Evolutionary conservation across 805 yeast genomes (phyloP), one percentile per base, ranked within the genome.

Genomic region (Pichia eremophila): DNA sequence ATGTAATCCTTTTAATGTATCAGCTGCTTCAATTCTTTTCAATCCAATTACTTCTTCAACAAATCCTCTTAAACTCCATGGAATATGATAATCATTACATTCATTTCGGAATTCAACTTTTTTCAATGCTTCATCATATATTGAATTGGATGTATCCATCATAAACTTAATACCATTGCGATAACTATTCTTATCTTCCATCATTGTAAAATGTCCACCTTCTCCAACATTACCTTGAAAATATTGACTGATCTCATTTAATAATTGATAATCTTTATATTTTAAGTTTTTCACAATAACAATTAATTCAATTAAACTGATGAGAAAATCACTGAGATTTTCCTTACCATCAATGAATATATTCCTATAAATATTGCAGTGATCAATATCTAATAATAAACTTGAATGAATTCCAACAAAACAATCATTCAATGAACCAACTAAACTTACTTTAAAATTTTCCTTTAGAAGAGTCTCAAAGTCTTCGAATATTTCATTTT

Each of bases 381-480:
- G 99, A 51, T 73, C 72, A 2, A 85, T 72, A 60, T 87, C 90
- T 2, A 81, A 68, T 46, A 93, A 85, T 18, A 84, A 70, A 0
- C 96, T 83, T 0, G 96, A 89, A 59, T 88, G 91, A n/a, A 91
- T 64, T 4, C 98, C 98, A 2, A 89, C 91, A 55, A 93, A 66
- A 62, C 87, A 97, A 64, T 93, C 98, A 60, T 87, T 85, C 31
- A 88, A 75, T 0, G 95, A 84, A 0, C 96, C 97, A 37, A 87
- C 78, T 58, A 86, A 83, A 14, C 89, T 77, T 5, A 90, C 55
- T 60, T 88, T 90, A 39, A 85, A 86, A 52, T 90, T 86, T 49
- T 77, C 73, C 14, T 74, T 72, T n/a, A 89, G 70, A n/a, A 88
- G 68, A 0, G 74, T 89, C 78, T 49, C 83, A 78, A n/a, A 81